Evolutionary conservation across 352 stramenopile genomes (phyloP).

Genomic region (Phytophthora fragariaefolia): DNA sequence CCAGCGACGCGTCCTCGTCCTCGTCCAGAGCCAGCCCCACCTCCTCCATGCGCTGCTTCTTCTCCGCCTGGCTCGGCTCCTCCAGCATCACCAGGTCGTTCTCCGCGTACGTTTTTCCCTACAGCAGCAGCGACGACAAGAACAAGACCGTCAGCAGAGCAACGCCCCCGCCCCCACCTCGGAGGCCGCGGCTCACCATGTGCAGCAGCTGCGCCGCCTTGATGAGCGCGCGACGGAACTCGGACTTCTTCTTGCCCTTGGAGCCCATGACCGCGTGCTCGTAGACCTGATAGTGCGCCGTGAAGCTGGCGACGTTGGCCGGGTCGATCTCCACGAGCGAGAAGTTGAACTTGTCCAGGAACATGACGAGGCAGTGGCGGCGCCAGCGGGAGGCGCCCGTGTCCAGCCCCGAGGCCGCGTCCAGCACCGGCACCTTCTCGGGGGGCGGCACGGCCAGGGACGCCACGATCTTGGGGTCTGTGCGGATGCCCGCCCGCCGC

Average conservation of each 20-base stretch:
- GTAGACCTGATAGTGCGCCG: slow-evolving; percentile 54
- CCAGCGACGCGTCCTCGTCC: slow-evolving; percentile 11
- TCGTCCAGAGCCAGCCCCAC: slow-evolving; percentile 16
- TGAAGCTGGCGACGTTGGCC: slow-evolving; percentile 52
- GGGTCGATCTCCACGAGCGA: slow-evolving; percentile 49
- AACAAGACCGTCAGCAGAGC: too few relatives aligned
- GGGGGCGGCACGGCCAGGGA: slow-evolving; percentile 49
- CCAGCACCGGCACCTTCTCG: slow-evolving; percentile 34
- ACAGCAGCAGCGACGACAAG: too few relatives aligned
- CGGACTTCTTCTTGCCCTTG: slow-evolving; percentile 36
- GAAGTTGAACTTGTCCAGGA: slow-evolving; percentile 75
- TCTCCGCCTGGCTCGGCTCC: slow-evolving; percentile 33
- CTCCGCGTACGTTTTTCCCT: slow-evolving; percentile 39
- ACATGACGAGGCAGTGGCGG: slow-evolving; percentile 60
- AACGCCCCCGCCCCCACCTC: too few relatives aligned
- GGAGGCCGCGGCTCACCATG: too few relatives aligned
- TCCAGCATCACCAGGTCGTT: slow-evolving; percentile 50
- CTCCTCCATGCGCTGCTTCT: slow-evolving; percentile 43
- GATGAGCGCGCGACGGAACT: slow-evolving; percentile 45
- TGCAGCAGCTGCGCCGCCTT: slow-evolving; percentile 53
- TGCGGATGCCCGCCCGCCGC: slow-evolving; percentile 44
- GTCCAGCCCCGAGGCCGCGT: slow-evolving; percentile 30
- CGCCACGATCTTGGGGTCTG: slow-evolving; percentile 42
- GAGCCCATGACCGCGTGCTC: slow-evolving; percentile 39
- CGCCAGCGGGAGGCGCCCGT: slow-evolving; percentile 31